Conservation (phyloP, 1,284 basidiomycete genomes). For the Athelia sp. region DNA sequence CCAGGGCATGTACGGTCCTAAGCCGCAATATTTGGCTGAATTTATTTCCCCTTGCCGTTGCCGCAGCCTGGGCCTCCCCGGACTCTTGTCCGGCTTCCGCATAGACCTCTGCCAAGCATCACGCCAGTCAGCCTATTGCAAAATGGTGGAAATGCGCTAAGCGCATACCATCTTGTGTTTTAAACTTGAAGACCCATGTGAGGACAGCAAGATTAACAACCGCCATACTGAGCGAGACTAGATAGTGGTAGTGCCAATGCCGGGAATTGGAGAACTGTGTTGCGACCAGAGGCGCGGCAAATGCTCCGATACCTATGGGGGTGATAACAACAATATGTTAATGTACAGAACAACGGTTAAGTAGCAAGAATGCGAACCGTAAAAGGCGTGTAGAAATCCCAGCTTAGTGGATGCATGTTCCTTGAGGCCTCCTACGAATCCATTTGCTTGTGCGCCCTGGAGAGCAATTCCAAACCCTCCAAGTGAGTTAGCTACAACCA, state of each 20-base stretch:
- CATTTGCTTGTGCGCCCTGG: constrained; percentile 43
- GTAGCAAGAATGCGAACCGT: constrained; percentile 25
- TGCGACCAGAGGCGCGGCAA: constrained; percentile 35
- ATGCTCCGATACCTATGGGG: constrained; percentile 37
- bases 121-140: no score
- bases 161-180: constrained; percentile 41
- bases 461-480: constrained; percentile 50
- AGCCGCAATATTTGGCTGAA: constrained; percentile 33
- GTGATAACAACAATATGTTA: no score
- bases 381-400: constrained; percentile 37
- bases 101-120: not conserved
- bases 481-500: constrained; percentile 44
- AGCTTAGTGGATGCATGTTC: constrained; percentile 33
- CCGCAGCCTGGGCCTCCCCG: constrained; percentile 10
- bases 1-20: constrained; percentile 35
- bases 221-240: constrained; percentile 41
- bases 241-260: constrained; percentile 44
- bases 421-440: constrained; percentile 34
- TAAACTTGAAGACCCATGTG: constrained; percentile 37
- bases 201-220: constrained; percentile 30
- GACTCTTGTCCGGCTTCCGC: constrained; percentile 26
- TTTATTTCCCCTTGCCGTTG: constrained; percentile 22
- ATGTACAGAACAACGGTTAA: no score
- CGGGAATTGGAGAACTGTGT: constrained; percentile 35
- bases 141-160: not conserved